Conservation (phyloP, 192 early-diverging fungal genomes). For the Podochytrium sp. region DNA sequence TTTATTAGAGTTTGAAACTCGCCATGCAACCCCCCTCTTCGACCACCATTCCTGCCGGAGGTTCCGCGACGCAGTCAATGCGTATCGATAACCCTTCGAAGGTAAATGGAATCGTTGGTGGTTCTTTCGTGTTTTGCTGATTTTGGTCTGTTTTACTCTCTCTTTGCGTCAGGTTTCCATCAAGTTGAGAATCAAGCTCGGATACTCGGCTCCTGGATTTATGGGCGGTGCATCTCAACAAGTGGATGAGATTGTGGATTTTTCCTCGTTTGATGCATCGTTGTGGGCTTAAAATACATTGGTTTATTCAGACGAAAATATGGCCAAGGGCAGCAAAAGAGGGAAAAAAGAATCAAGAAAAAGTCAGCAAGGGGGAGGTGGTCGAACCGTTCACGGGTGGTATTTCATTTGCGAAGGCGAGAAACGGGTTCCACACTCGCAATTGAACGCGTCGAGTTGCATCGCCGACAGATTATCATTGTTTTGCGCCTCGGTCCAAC, state of each 20-base stretch:
- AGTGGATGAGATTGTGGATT: slow-evolving; percentile 58
- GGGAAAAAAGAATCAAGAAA: not conserved
- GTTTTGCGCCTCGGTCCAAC: not conserved
- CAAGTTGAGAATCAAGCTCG: slow-evolving; percentile 51
- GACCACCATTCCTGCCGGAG: slow-evolving; percentile 63
- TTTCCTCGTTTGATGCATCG: slow-evolving; percentile 47
- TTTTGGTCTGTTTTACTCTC: not conserved
- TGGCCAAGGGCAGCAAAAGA: not conserved
- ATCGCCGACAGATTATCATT: not conserved
- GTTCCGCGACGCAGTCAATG: slow-evolving; percentile 77
- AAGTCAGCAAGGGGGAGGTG: not conserved
- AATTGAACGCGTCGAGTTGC: slow-evolving; percentile 6
- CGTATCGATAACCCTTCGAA: slow-evolving; percentile 84
- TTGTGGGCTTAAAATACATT: slow-evolving; percentile 46
- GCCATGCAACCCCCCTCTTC: slow-evolving; percentile 81
- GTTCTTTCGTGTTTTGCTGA: not conserved
- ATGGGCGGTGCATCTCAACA: slow-evolving; percentile 6
- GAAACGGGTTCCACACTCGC: not conserved
- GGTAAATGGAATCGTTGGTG: slow-evolving; percentile 23
- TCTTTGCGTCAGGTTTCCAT: slow-evolving; percentile 33
- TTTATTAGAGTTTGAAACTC: slow-evolving; percentile 71
- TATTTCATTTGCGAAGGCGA: slow-evolving; percentile 1
- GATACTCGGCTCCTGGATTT: slow-evolving; percentile 29
- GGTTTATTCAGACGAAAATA: not conserved
- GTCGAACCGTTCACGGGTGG: not conserved